Conservation (phyloP, 2,329 filamentous ascomycete species). For the Bipolaris zeicola region DNA sequence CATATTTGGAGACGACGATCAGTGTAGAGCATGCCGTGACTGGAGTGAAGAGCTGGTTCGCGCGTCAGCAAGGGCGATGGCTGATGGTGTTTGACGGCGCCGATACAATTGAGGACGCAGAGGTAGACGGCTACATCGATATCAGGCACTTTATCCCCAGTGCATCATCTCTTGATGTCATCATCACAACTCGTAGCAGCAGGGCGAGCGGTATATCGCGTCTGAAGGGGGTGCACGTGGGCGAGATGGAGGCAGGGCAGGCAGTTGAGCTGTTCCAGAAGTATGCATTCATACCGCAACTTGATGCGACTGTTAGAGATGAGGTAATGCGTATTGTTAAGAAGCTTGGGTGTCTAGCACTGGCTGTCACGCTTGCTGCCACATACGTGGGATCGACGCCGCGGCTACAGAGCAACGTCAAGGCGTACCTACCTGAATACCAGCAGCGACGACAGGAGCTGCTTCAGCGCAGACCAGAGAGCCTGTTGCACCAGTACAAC, state of each 20-base stretch:
- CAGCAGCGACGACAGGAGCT: slow-evolving; percentile 18
- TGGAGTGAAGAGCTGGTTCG: slow-evolving; percentile 25
- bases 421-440: slow-evolving; percentile 22
- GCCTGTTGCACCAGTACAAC: slow-evolving; percentile 24
- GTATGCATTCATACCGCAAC: background rate
- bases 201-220: slow-evolving; percentile 14
- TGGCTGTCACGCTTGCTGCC: slow-evolving; percentile 26
- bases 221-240: slow-evolving; percentile 22
- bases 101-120: slow-evolving; percentile 21
- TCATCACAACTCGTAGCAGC: background rate
- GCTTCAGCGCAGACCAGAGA: slow-evolving; percentile 18
- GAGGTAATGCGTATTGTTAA: slow-evolving; percentile 20
- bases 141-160: slow-evolving; percentile 23
- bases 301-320: background rate
- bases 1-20: slow-evolving; percentile 14
- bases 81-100: slow-evolving; percentile 29
- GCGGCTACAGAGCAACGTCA: slow-evolving; percentile 22
- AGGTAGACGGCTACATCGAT: slow-evolving; percentile 14
- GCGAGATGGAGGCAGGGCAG: slow-evolving; percentile 19
- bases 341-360: slow-evolving; percentile 26
- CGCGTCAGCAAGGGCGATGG: slow-evolving; percentile 12
- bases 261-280: slow-evolving; percentile 18
- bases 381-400: slow-evolving; percentile 20
- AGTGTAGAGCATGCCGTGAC: slow-evolving; percentile 7
- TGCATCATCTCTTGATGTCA: background rate